Base-by-base conservation (phyloP, 352 stramenopile species). In the Blastocystis sp. region DNA sequence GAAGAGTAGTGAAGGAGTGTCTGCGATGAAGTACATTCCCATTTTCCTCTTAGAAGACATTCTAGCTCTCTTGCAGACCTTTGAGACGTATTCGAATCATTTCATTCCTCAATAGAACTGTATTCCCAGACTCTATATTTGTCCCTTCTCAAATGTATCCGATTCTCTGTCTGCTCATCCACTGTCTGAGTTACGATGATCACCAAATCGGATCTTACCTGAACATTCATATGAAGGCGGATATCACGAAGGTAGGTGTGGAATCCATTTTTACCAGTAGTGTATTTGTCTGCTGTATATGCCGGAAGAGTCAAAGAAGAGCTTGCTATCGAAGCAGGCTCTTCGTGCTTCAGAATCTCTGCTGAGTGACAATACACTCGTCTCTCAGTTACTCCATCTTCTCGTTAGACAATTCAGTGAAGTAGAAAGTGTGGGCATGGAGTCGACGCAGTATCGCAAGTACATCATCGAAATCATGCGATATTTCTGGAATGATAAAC, bases 401-500 rank as follows among this genome's bases (percentile, higher is more conserved):
- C 50, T 81, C 6, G 54, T 81, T 9, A 45, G 39, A n/a, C 70
- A 62, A 5, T 81, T 81, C 70, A 81, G 70, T 41, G 70, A 81
- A 20, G 70, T 81, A 7, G 37, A 81, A 53, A 16, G 70, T 5
- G 50, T 81, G 13, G 70, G 70, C 7, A 24, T 81, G 13, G 70
- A 81, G 70, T 62, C 37, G 24, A 62, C 70, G 6, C 39, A 81
- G 70, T 81, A 81, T 41, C 70, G 70, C 0, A 63, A 81, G 70
- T 81, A 81, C 18, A 81, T 81, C 24, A 39, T 81, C 37, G n/a
- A 41, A 16, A 65, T 81, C 45, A 63, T 81, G n/a, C 50, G 70
- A 6, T 34, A 65, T 16, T 24, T 81, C 13, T 81, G 70, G 70
- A 65, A 81, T 1, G 70, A 81, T 41, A 30, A 45, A 18, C 70